Evolutionary conservation across 2,329 filamentous ascomycete genomes (phyloP).

Genomic region (Aspergillus fijiensis): DNA sequence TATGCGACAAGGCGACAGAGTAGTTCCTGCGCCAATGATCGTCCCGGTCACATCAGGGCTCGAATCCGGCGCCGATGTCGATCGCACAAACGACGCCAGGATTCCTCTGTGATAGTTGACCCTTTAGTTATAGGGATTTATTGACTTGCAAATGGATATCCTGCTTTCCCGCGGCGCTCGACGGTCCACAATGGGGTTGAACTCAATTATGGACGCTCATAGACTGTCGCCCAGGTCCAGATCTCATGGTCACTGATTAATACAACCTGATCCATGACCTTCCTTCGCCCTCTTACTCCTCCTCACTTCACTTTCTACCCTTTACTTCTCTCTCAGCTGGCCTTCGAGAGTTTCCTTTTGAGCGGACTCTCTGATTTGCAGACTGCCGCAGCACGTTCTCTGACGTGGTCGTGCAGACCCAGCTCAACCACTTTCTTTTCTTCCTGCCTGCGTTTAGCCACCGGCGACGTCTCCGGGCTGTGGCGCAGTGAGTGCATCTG

Average conservation of each 20-base stretch:
- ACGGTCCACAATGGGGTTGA: conserved; percentile 13
- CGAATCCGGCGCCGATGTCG: conserved; percentile 24
- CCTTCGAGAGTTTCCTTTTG: conserved; percentile 11
- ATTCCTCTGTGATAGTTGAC: conserved; percentile 18
- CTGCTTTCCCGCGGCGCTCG: conserved; percentile 14
- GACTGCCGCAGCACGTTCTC: conserved; percentile 18
- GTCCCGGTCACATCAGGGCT: conserved; percentile 18
- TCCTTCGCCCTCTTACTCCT: not conserved
- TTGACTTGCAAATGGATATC: conserved; percentile 19
- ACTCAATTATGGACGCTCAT: conserved; percentile 16
- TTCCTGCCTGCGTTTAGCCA: conserved; percentile 23
- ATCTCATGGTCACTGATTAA: conserved; percentile 17
- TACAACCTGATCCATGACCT: not conserved
- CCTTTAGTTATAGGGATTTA: conserved; percentile 20
- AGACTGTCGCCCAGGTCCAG: conserved; percentile 21
- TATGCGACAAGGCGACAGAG: not conserved
- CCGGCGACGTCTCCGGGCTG: conserved; percentile 29
- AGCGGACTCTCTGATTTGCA: conserved; percentile 6
- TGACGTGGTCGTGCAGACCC: conserved; percentile 36
- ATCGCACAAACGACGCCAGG: conserved; percentile 26
- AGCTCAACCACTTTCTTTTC: conserved; percentile 18
- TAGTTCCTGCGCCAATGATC: conserved; percentile 28
- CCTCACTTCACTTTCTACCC: conserved; percentile 3
- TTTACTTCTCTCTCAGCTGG: conserved; percentile 7
- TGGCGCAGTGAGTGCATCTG: conserved; percentile 41